Evolutionary conservation across 768 basidiomycete genomes (phyloP).

Genomic region (Podaxis sp.): DNA sequence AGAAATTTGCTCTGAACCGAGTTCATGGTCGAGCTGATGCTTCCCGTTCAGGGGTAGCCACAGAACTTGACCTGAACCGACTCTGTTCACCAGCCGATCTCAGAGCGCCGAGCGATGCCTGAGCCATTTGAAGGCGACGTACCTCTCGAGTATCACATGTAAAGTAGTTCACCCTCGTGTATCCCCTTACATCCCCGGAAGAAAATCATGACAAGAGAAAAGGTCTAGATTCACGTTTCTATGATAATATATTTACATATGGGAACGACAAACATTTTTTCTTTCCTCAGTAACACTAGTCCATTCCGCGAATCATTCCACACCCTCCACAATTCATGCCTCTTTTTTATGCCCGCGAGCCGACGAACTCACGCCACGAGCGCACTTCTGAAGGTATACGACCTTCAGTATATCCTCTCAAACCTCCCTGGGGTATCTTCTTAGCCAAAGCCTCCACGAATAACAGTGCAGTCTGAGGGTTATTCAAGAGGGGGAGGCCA

Average conservation of each 20-base stretch:
- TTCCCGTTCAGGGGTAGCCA: slow-evolving; percentile 31
- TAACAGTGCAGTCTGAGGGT: slow-evolving; percentile 83
- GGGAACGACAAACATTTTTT: neutral
- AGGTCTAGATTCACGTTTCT: neutral
- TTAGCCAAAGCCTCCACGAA: slow-evolving; percentile 87
- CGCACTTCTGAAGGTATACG: slow-evolving; percentile 87
- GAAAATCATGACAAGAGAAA: neutral
- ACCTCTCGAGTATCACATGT: no score
- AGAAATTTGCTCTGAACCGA: slow-evolving; percentile 68
- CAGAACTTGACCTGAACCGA: slow-evolving; percentile 44
- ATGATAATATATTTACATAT: neutral
- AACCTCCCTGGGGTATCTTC: slow-evolving; percentile 80
- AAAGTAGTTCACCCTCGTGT: no score
- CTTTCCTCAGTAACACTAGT: neutral
- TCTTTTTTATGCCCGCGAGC: slow-evolving; percentile 53
- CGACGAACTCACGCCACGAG: slow-evolving; percentile 91
- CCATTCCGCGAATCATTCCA: neutral
- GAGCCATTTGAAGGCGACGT: neutral
- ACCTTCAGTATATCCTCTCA: slow-evolving; percentile 82
- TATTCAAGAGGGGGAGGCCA: slow-evolving; percentile 88
- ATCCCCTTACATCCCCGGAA: neutral
- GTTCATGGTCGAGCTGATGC: slow-evolving; percentile 29
- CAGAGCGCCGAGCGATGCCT: neutral
- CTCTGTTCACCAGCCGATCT: slow-evolving; percentile 54
- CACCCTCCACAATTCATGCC: neutral